Base-by-base conservation (phyloP, 306 rosid genomes). In the Trifolium subterraneum region DNA sequence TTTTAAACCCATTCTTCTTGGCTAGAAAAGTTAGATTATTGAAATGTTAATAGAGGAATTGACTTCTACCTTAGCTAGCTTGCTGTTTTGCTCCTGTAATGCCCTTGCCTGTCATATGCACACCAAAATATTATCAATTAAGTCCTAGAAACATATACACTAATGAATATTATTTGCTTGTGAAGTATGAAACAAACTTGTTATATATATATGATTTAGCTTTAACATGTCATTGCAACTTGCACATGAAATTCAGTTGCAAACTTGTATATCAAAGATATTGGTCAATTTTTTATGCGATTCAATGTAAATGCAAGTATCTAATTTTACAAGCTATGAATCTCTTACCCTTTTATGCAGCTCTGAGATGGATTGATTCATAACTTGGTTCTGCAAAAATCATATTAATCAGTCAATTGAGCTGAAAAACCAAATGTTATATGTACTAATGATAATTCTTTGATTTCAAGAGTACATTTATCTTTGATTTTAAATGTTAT, bases 321-420 rank as follows among this genome's bases (percentile, higher is more conserved):
- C 12, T 11, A 39, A 39, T 39, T 39, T 39, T 39, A 10, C 4
- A 39, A 39, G 12, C 11, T 31, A 31, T 31, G 35, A 4, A 31
- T 47, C 19, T 38, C 70, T 78, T 84, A 94, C 98, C 96, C 80
- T 92, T 56, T 90, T 92, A 45, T 92, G 93, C 79, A 90, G 13
- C 68, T 77, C 88, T 33, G 92, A 82, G 83, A 92, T 76, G 50
- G 92, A 83, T 76, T 92, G 96, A 58, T 87, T 85, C 88, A 88
- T 81, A 27, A 88, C 61, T 78, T 95, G 97, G 80, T 92, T 92
- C 99, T 95, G 96, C 85, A 79, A 3, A 59, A 73, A 42, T 50
- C 64, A 80, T 22, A 58, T 12, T 39, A 18, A 16, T 31, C 58
- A 9, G 10, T 60, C 36, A 41, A 36, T 44, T 47, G 23, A 75